These are phyloP conservation scores for Phialemoniopsis sp. DNA, from an alignment of 2,329 filamentous ascomycete genomes.

Conservation along the genomic window DNA sequence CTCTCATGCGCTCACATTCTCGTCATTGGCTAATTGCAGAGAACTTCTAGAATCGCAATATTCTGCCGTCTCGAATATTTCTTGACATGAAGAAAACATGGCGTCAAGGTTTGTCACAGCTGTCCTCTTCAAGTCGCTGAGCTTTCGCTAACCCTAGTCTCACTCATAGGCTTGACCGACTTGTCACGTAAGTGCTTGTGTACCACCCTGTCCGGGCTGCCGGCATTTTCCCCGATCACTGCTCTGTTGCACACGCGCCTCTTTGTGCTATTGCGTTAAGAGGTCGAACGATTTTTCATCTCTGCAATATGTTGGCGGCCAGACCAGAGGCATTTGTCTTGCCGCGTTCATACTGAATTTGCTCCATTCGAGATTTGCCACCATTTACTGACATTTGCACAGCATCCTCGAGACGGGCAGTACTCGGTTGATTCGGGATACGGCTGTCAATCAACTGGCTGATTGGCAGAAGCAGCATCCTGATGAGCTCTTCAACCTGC, in stretches of 20 bases:
- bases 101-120: conserved; percentile 47
- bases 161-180: conserved; percentile 66
- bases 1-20: too few species aligned
- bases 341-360: neutral
- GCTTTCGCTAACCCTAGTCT: conserved; percentile 22
- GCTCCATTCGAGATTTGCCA: neutral
- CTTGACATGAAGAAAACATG: conserved; percentile 43
- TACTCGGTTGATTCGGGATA: conserved; percentile 92
- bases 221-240: neutral
- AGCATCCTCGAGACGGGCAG: conserved; percentile 97
- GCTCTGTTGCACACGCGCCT: too few species aligned
- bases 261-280: conserved; percentile 8
- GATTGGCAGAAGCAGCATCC: conserved; percentile 98
- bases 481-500: conserved; percentile 92
- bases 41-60: neutral
- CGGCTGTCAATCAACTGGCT: conserved; percentile 91
- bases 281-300: neutral
- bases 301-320: too few species aligned
- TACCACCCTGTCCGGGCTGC: too few species aligned
- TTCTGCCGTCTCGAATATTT: neutral
- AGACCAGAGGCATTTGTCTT: neutral
- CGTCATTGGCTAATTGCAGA: neutral
- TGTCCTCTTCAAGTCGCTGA: neutral
- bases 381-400: conserved; percentile 10
- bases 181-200: conserved; percentile 70